phyloP scores from a whole-genome alignment of 768 basidiomycete genomes.

The Termitomyces sp. region DNA sequence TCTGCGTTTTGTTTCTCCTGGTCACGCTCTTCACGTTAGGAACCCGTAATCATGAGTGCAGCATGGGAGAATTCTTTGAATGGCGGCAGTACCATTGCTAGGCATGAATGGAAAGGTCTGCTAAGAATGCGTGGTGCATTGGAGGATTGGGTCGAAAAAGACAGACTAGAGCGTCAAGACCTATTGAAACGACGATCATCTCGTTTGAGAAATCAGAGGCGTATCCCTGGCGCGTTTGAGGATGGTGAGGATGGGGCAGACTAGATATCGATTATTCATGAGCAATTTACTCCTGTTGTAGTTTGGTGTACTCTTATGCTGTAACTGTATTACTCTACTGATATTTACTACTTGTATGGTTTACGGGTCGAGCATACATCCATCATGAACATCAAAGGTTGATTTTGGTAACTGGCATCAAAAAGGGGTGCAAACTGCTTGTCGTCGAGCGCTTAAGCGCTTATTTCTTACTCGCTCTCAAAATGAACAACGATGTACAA shows the following conservation, averaged over 20 bases:
- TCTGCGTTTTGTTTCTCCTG: not conserved
- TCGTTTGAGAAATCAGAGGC: conserved; percentile 13
- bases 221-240: conserved; percentile 18
- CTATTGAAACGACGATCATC: conserved; percentile 18
- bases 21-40: conserved; percentile 28
- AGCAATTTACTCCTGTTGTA: not conserved
- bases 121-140: conserved; percentile 60
- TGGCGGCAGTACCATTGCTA: conserved; percentile 75
- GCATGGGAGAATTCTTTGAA: conserved; percentile 71
- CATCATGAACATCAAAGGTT: not conserved
- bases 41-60: conserved; percentile 89
- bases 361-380: not conserved
- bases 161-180: conserved; percentile 18
- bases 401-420: not conserved
- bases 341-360: not conserved
- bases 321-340: not conserved
- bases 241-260: conserved; percentile 11
- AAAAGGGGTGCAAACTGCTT: not conserved
- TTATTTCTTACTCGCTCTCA: not conserved
- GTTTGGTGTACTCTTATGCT: not conserved
- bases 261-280: not conserved
- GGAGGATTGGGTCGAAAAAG: conserved; percentile 71
- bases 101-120: conserved; percentile 96
- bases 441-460: not conserved
- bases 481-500: conserved; percentile 10